A percentile compares a stretch with the other conserved stretches of the same genome.
Conservation (phyloP, 2,329 filamentous ascomycete species). For the Ophiostoma ulmi region DNA sequence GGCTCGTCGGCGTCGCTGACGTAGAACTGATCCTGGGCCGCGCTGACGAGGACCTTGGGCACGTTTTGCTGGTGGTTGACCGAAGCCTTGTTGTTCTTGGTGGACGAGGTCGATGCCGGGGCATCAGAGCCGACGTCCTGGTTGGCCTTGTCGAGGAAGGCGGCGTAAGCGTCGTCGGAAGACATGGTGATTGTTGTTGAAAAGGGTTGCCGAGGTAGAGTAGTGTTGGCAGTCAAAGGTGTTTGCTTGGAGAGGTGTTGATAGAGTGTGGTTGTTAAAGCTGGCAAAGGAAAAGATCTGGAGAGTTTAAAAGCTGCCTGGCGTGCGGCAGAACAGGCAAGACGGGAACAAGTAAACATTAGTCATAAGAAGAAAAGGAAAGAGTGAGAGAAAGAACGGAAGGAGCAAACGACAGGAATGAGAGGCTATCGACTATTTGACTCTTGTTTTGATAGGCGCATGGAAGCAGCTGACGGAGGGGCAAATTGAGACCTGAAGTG, state of each 20-base stretch:
- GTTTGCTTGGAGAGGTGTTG: not conserved
- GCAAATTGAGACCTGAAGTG: conserved; percentile 17
- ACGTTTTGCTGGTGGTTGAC: conserved; percentile 38
- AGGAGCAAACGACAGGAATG: conserved; percentile 9
- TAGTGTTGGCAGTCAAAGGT: not conserved
- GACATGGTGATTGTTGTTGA: conserved; percentile 50
- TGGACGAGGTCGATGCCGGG: conserved; percentile 27
- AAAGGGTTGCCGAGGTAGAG: not conserved
- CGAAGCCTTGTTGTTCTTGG: conserved; percentile 20
- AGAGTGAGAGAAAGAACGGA: conserved; percentile 13
- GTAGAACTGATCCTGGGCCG: conserved; percentile 58
- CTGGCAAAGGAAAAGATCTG: not conserved
- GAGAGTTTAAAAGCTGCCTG: not conserved
- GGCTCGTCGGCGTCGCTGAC: conserved; percentile 79
- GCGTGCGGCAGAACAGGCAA: conserved; percentile 15
- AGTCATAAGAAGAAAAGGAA: not conserved
- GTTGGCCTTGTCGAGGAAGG: conserved; percentile 85
- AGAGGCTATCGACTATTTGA: not conserved
- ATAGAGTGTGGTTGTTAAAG: not conserved
- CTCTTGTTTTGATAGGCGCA: not conserved
- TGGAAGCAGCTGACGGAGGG: conserved; percentile 19
- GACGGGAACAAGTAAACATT: conserved; percentile 16
- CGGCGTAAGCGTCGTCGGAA: conserved; percentile 74
- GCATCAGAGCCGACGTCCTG: conserved; percentile 55
- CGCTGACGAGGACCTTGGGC: conserved; percentile 52